Percentiles rank a stretch among this genome's conserved stretches.
These are phyloP conservation scores for Mucor piriformis DNA, from an alignment of 371 early-diverging fungal species.

Conservation along the genomic window DNA sequence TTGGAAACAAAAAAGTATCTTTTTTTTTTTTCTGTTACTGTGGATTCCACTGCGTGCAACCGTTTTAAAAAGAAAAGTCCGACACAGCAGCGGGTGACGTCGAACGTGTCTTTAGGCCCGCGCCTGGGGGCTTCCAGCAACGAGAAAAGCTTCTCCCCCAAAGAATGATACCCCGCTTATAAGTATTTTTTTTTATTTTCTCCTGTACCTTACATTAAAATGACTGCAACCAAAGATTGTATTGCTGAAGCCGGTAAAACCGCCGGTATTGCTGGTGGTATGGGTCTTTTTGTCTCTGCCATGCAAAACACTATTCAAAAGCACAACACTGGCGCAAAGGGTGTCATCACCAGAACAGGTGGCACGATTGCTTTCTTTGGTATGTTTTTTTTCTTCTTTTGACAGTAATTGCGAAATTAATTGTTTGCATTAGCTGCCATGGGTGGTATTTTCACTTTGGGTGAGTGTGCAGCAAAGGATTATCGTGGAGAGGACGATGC, in stretches of 20 bases:
- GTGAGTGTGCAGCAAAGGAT: constrained; percentile 62
- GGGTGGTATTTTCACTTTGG: constrained; percentile 78
- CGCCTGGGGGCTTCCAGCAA: too few relatives aligned
- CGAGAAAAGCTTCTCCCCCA: not conserved
- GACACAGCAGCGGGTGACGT: too few relatives aligned
- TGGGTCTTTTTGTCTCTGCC: constrained; percentile 72
- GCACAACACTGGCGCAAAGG: constrained; percentile 67
- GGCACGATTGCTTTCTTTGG: constrained; percentile 75
- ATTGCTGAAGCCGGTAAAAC: constrained; percentile 59
- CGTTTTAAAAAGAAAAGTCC: too few relatives aligned
- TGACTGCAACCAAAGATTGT: constrained; percentile 57
- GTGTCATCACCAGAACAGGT: constrained; percentile 70
- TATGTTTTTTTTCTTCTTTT: constrained; percentile 30
- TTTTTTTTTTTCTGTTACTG: too few relatives aligned
- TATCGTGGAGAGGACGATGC: constrained; percentile 71
- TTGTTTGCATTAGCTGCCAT: constrained; percentile 62
- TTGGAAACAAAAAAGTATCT: too few relatives aligned
- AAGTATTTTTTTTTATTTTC: not conserved
- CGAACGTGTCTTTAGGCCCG: too few relatives aligned
- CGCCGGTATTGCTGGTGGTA: constrained; percentile 62
- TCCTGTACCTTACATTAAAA: constrained; percentile 15
- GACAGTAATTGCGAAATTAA: too few relatives aligned
- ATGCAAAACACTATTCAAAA: constrained; percentile 72
- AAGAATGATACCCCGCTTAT: constrained; percentile 6
- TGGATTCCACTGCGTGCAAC: too few relatives aligned